Conservation (phyloP, 129 eudicot genomes). For the Tanacetum coccineum region DNA sequence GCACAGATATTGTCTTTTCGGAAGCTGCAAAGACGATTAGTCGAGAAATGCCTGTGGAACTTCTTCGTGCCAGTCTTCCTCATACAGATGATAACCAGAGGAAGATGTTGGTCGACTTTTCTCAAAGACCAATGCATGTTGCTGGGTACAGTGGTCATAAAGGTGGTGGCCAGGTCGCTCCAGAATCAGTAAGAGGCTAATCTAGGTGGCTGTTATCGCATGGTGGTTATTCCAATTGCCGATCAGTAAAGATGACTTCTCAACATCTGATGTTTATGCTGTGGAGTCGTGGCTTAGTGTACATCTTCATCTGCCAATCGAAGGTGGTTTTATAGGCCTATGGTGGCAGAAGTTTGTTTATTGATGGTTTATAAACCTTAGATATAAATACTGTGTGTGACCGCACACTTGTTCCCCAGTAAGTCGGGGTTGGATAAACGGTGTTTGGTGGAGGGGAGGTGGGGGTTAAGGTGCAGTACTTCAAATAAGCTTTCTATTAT, state of each 20-base stretch:
- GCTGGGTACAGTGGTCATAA: slow-evolving; percentile 55
- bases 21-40: slow-evolving; percentile 71
- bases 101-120: slow-evolving; percentile 66
- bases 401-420: neutral
- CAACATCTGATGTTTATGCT: neutral
- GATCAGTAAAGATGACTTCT: neutral
- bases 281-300: neutral
- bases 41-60: slow-evolving; percentile 95
- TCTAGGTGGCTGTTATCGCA: neutral
- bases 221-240: neutral
- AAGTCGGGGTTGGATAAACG: slow-evolving; percentile 10
- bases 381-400: slow-evolving; percentile 20
- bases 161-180: slow-evolving; percentile 68
- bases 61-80: slow-evolving; percentile 87
- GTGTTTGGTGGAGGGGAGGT: neutral
- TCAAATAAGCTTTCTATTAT: slow-evolving; percentile 5
- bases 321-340: slow-evolving; percentile 33
- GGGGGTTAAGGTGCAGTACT: slow-evolving; percentile 3
- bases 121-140: slow-evolving; percentile 80
- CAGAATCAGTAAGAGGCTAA: slow-evolving; percentile 74
- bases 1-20: slow-evolving; percentile 41
- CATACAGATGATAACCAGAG: slow-evolving; percentile 84
- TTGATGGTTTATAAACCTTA: slow-evolving; percentile 7
- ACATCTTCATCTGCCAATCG: slow-evolving; percentile 22
- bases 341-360: slow-evolving; percentile 24